Conservation (phyloP, 1,139 yeast genomes). For the Protomyces inouyei region DNA sequence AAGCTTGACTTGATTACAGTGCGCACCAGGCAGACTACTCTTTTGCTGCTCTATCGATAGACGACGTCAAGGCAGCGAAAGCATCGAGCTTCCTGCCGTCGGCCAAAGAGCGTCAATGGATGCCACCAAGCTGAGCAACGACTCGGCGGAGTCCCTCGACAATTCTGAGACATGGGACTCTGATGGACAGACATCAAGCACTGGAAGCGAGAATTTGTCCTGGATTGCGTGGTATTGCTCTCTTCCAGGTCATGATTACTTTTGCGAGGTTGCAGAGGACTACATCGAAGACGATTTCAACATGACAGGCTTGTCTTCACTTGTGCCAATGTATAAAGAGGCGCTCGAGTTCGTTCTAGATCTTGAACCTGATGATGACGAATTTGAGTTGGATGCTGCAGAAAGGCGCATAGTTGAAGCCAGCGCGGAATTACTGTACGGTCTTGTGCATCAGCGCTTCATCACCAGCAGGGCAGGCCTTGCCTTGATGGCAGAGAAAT, state of each 20-base stretch:
- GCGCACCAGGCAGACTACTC: too few species aligned
- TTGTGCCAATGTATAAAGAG: constrained; percentile 86
- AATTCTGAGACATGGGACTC: constrained; percentile 19
- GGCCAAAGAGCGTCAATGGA: background rate
- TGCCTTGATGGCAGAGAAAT: constrained; percentile 82
- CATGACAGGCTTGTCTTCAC: constrained; percentile 76
- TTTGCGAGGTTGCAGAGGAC: constrained; percentile 86
- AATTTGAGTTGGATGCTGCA: constrained; percentile 44
- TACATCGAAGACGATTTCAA: constrained; percentile 96
- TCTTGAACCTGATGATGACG: constrained; percentile 48
- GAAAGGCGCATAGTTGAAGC: constrained; percentile 67
- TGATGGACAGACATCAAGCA: constrained; percentile 22
- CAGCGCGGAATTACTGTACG: constrained; percentile 86
- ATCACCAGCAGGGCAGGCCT: constrained; percentile 86
- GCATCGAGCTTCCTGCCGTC: too few species aligned
- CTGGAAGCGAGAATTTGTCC: constrained; percentile 7
- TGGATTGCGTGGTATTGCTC: constrained; percentile 87
- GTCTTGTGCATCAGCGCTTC: constrained; percentile 88
- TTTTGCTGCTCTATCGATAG: too few species aligned
- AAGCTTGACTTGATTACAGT: too few species aligned
- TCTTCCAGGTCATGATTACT: constrained; percentile 84
- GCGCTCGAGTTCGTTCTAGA: constrained; percentile 88
- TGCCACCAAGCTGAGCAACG: background rate
- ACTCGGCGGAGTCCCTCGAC: background rate
- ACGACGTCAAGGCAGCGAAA: too few species aligned